Evolutionary conservation across 768 basidiomycete species (phyloP), one percentile per base, ranked within the genome.

Genomic region (Aureoboletus auriporus): DNA sequence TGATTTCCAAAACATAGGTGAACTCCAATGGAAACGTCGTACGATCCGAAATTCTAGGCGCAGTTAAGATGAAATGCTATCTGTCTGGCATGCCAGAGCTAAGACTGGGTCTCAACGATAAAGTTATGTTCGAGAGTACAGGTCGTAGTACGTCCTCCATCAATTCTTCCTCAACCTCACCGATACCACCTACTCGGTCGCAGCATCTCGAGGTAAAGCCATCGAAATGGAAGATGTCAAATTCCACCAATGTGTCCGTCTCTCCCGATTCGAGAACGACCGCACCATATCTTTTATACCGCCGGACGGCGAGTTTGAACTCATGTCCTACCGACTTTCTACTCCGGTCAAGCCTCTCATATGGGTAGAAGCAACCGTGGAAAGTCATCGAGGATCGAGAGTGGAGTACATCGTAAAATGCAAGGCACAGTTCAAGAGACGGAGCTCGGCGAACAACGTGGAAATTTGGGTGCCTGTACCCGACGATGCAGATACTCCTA

Each of bases 201-300:
- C 14, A 49, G 50, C 55, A 40, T 28, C 67, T 86, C 83, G 95
- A 11, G 95, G 95, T 11, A 99, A 98, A 69, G 87, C 96, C 3
- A 96, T 99, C 57, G 96, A 99, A 71, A 96, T 99, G 89, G 96
- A 99, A 67, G 96, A 98, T 61, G 92, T 97, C 73, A 97, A 97
- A 67, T 99, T 99, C 74, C 96, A 99, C 64, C 96, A 99, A 76
- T 99, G 96, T 61, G 96, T 98, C 10, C 91, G 96, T 9, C 78
- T 99, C 20, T 88, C 93, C 9, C 83, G 95, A 7, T 99, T 99
- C 63, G 96, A 99, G 64, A 97, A 96, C 68, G 95, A 99, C 71
- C 86, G 96, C 51, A 98, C 95, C 1, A 99, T 98, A 63, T 93
- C 91, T 31, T 99, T 99, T 73, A 99, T 98, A 59, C 96, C 96